These are phyloP conservation scores for Periconia sp. DNA, from an alignment of 2,329 filamentous ascomycete species.

Conservation along the genomic window DNA sequence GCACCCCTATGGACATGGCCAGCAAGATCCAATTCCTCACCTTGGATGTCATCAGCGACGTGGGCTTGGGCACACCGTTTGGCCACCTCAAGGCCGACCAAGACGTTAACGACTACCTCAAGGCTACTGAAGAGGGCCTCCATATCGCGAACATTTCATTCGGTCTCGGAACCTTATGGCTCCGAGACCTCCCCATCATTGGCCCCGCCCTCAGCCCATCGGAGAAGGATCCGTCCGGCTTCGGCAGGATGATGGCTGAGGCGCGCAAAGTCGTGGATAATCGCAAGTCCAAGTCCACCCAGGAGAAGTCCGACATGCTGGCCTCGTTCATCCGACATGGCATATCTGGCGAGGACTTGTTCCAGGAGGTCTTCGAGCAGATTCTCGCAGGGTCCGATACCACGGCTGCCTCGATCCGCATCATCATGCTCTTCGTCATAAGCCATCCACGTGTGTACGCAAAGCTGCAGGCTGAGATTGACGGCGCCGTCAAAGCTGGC, in stretches of 20 bases:
- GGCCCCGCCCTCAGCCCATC: constrained; percentile 32
- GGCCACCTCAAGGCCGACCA: constrained; percentile 54
- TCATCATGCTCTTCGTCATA: constrained; percentile 56
- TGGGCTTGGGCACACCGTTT: constrained; percentile 57
- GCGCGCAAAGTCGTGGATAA: too few species aligned
- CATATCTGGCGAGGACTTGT: constrained; percentile 44
- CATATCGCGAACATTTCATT: constrained; percentile 30
- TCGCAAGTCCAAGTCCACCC: too few species aligned
- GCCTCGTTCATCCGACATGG: constrained; percentile 54
- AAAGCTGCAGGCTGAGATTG: constrained; percentile 52
- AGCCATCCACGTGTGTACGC: constrained; percentile 52
- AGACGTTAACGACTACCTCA: constrained; percentile 51
- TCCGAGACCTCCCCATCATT: constrained; percentile 25
- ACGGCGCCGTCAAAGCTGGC: constrained; percentile 41
- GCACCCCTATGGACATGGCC: constrained; percentile 50
- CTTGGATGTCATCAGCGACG: constrained; percentile 57
- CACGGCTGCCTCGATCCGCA: constrained; percentile 57
- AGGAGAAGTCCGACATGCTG: constrained; percentile 59
- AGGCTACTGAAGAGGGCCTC: constrained; percentile 45
- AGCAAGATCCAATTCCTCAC: constrained; percentile 55
- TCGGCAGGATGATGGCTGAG: constrained; percentile 37
- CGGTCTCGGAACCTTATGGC: constrained; percentile 29
- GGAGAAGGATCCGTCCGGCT: constrained; percentile 39
- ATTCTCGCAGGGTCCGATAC: constrained; percentile 61
- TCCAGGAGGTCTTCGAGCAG: constrained; percentile 48